These are phyloP conservation scores for Datura wrightii DNA, from an alignment of 257 asterid species.

Conservation along the genomic window DNA sequence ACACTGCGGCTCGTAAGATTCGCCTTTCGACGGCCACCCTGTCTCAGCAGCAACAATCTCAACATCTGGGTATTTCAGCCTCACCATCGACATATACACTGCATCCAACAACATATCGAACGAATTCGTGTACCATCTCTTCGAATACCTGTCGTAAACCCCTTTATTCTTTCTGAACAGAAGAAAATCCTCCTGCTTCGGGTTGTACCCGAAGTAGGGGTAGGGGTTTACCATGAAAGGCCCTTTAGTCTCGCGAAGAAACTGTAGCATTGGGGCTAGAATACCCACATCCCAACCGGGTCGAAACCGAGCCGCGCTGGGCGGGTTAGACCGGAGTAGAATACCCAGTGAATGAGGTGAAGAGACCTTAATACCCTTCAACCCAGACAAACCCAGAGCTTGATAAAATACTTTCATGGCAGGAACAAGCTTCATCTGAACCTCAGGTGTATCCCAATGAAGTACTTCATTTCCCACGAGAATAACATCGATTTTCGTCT, in stretches of 20 bases:
- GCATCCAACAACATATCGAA: conserved; percentile 83
- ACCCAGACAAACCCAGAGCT: conserved; percentile 52
- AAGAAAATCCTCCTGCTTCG: conserved; percentile 52
- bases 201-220: conserved; percentile 77
- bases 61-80: conserved; percentile 70
- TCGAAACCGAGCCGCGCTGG: conserved; percentile 66
- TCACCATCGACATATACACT: conserved; percentile 66
- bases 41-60: conserved; percentile 85
- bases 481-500: conserved; percentile 64
- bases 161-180: conserved; percentile 53
- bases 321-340: conserved; percentile 64
- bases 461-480: conserved; percentile 85
- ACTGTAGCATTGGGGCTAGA: conserved; percentile 67
- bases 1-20: conserved; percentile 64
- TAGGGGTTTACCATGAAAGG: conserved; percentile 96
- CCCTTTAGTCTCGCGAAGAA: conserved; percentile 59
- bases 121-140: conserved; percentile 63
- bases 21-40: conserved; percentile 87
- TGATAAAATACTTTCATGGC: conserved; percentile 67
- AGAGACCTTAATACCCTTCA: conserved; percentile 59
- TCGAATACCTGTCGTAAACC: conserved; percentile 45
- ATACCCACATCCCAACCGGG: conserved; percentile 84
- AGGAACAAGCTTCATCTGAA: conserved; percentile 65
- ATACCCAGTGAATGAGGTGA: conserved; percentile 85
- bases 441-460: conserved; percentile 86